A percentile compares a stretch with the other conserved stretches of the same genome.
These are phyloP conservation scores for Phaeosphaeria sp. DNA, from an alignment of 2,329 filamentous ascomycete genomes.

Conservation along the genomic window DNA sequence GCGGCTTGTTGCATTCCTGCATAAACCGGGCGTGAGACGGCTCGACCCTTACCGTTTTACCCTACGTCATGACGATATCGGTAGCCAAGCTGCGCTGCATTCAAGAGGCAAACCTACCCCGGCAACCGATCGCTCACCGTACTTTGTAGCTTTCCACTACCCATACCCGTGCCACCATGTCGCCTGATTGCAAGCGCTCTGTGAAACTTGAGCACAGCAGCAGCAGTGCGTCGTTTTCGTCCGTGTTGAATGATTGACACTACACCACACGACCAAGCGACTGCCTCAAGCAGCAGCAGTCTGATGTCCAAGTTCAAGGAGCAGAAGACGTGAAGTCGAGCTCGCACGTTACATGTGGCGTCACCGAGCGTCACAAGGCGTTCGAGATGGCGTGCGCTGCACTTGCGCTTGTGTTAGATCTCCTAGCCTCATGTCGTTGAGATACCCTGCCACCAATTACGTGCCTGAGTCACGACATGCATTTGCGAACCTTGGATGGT, in stretches of 20 bases:
- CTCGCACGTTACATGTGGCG: constrained; percentile 21
- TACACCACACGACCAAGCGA: neutral
- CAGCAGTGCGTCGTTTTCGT: neutral
- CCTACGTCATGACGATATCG: constrained; percentile 22
- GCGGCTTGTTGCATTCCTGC: constrained; percentile 9
- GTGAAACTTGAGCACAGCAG: neutral
- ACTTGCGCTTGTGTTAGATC: neutral
- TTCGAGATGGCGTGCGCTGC: neutral
- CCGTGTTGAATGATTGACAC: neutral
- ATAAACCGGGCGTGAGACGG: constrained; percentile 3
- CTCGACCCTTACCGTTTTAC: constrained; percentile 10
- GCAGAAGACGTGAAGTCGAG: constrained; percentile 19
- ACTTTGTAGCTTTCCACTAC: constrained; percentile 15
- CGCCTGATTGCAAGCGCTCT: constrained; percentile 3
- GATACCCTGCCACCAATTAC: constrained; percentile 19
- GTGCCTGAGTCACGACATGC: constrained; percentile 19
- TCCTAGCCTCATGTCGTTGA: constrained; percentile 15
- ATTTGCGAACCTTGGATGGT: constrained; percentile 9
- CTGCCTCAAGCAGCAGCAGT: neutral
- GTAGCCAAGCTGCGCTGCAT: constrained; percentile 18
- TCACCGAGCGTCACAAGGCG: constrained; percentile 22
- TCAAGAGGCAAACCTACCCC: constrained; percentile 19
- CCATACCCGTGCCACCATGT: constrained; percentile 5
- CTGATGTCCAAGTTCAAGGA: neutral
- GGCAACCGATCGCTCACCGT: constrained; percentile 22